Evolutionary conservation across 306 rosid genomes (phyloP), one percentile per base, ranked within the genome.

Genomic region (Begonia masoniana): DNA sequence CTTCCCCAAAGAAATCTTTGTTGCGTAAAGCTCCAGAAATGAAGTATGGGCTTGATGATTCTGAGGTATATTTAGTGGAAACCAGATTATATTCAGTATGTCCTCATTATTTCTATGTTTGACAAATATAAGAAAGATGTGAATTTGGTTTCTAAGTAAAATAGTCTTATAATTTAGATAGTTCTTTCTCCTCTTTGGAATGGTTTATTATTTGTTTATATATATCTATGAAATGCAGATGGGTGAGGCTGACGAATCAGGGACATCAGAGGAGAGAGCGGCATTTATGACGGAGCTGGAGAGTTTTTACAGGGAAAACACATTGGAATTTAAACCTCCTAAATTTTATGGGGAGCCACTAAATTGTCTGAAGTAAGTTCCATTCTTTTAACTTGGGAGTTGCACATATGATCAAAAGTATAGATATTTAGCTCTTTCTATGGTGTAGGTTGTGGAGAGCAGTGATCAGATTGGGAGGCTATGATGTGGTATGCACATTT

Each of bases 401-500:
- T 55, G 7, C 13, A 3, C 41, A 49, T 41, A 49, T 54, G 56
- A 59, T 45, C 74, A 57, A 60, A 17, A 59, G 57, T 49, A 26
- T 59, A 46, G 13, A 8, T 51, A 26, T 26, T 10, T 9, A 36
- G 10, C 43, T 55, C 54, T 55, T 68, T 51, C 59, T 58, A 10
- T 64, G 54, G 48, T 72, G 83, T 59, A 82, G 95, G 82, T 64
- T 86, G 67, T 86, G 95, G 95, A 86, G 83, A 74, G 85, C 95
- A 68, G 95, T 86, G 53, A 65, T 73, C 71, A 76, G 50, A 65
- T 69, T 80, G 49, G 93, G 95, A 3, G 95, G 95, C 66, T 82
- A 86, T 15, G 93, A 86, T 10, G 73, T 79, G 85, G 95, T 85
- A 79, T 10, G 68, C 23, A 55, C 39, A 1, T 31, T 31, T 31